phyloP scores from a whole-genome alignment of 1,284 basidiomycete genomes.

The Marasmius oreades region DNA sequence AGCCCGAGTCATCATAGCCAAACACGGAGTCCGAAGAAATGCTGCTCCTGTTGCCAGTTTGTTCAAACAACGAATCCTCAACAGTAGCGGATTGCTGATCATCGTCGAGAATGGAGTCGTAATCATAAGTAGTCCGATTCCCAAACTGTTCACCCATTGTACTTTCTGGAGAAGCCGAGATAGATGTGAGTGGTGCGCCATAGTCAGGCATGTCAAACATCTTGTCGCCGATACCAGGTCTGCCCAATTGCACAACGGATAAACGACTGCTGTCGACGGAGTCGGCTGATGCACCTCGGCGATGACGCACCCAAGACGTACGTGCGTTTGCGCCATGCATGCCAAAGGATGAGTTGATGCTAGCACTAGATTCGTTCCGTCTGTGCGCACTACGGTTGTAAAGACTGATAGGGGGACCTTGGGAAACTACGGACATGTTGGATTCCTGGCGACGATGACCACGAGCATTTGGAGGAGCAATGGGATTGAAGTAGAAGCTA shows the following conservation, averaged over 20 bases:
- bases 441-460: constrained; percentile 43
- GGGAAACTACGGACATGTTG: constrained; percentile 43
- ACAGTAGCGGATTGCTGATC: constrained; percentile 32
- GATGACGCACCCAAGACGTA: constrained; percentile 60
- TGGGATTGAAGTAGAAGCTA: constrained; percentile 65
- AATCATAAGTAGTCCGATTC: constrained; percentile 35
- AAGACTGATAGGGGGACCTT: constrained; percentile 65
- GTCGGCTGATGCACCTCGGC: constrained; percentile 57
- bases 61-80: constrained; percentile 67
- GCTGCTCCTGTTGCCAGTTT: constrained; percentile 49
- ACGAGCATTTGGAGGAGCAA: constrained; percentile 29
- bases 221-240: constrained; percentile 82
- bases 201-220: constrained; percentile 74
- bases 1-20: constrained; percentile 41
- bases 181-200: constrained; percentile 57
- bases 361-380: constrained; percentile 49
- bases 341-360: constrained; percentile 53
- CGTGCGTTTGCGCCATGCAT: constrained; percentile 50
- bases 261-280: constrained; percentile 64
- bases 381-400: constrained; percentile 56
- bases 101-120: constrained; percentile 61
- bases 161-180: constrained; percentile 60
- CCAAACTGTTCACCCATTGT: constrained; percentile 12
- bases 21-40: constrained; percentile 65
- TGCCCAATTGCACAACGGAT: constrained; percentile 48